phyloP scores from a whole-genome alignment of 1,284 basidiomycete genomes.

The Ganoderma lingzhi region DNA sequence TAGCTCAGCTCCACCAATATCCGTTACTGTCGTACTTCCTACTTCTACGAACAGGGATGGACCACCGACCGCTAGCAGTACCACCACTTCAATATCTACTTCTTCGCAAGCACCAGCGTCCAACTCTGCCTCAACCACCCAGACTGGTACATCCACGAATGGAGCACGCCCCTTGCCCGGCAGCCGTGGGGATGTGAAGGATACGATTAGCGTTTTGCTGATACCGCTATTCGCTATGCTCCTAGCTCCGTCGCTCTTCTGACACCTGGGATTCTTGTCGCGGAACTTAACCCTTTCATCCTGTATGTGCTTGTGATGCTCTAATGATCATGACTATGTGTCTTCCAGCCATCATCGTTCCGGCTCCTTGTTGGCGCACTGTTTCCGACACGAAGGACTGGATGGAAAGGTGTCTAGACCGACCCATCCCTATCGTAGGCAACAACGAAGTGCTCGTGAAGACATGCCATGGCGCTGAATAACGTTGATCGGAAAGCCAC shows the following conservation, averaged over 20 bases:
- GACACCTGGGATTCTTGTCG: not conserved
- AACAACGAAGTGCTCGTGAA: not conserved
- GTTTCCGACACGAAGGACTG: not conserved
- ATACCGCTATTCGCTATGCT: not conserved
- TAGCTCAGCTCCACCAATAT: constrained; percentile 4
- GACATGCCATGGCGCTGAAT: not conserved
- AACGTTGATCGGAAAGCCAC: not conserved
- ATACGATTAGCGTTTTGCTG: not conserved
- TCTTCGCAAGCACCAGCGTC: not conserved
- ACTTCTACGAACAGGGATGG: not conserved
- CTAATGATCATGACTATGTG: not conserved
- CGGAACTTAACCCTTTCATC: not conserved
- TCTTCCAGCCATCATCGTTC: not conserved
- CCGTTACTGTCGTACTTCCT: constrained; percentile 2
- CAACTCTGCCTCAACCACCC: not conserved
- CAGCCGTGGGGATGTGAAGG: not conserved
- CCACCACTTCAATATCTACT: not conserved
- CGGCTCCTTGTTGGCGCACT: not conserved
- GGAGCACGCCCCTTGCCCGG: not conserved
- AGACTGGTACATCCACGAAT: not conserved
- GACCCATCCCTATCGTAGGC: not conserved
- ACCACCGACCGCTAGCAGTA: not conserved
- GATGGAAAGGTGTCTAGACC: not conserved
- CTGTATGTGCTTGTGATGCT: not conserved
- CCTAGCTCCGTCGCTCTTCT: not conserved